phyloP scores from a whole-genome alignment of 2,329 filamentous ascomycete genomes.

The Phaeophleospora eucalypticola region DNA sequence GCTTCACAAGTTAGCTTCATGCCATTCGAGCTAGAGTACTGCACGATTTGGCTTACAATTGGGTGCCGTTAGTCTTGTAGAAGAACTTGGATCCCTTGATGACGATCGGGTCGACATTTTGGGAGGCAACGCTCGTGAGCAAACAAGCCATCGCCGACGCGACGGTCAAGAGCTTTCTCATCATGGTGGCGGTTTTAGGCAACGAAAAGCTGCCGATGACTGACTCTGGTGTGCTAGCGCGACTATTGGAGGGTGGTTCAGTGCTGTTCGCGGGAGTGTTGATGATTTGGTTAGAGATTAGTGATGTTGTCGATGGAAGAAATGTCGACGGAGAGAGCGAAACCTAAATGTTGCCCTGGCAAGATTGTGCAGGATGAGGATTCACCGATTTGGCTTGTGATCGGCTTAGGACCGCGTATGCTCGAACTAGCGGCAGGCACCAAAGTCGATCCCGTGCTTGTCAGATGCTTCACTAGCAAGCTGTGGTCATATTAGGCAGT shows the following conservation, averaged over 20 bases:
- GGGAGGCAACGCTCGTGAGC: slow-evolving; percentile 40
- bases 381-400: too few relatives aligned
- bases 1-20: slow-evolving; percentile 34
- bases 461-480: neutral
- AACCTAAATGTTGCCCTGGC: too few relatives aligned
- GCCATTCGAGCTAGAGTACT: neutral
- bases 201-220: too few relatives aligned
- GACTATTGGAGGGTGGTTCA: neutral
- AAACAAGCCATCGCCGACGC: neutral
- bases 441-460: too few relatives aligned
- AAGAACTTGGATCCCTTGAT: slow-evolving; percentile 86
- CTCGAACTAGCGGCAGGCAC: too few relatives aligned
- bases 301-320: too few relatives aligned
- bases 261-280: too few relatives aligned
- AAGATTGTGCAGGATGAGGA: too few relatives aligned
- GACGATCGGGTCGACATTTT: slow-evolving; percentile 59
- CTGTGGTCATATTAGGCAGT: neutral
- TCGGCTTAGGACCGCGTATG: too few relatives aligned
- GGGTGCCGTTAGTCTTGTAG: slow-evolving; percentile 71
- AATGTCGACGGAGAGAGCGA: too few relatives aligned
- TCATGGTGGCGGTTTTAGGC: neutral
- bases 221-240: neutral
- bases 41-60: slow-evolving; percentile 52
- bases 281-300: too few relatives aligned
- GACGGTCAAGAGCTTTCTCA: neutral